Evolutionary conservation across 1,284 basidiomycete species (phyloP).

Genomic region (Ceratobasidium sp.): DNA sequence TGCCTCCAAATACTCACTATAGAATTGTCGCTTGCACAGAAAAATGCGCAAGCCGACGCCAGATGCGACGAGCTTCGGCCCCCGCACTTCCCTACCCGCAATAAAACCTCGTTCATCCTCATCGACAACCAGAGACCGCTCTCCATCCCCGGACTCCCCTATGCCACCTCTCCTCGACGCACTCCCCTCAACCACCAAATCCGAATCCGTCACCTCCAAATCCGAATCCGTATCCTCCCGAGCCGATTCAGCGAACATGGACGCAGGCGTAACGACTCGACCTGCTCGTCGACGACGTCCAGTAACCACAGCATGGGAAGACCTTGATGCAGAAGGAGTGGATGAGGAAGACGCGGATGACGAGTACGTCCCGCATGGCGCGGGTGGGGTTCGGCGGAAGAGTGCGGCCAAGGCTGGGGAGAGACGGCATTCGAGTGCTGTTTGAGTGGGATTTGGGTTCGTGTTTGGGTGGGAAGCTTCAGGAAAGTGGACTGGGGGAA

Average conservation of each 20-base stretch:
- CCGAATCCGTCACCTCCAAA: constrained; percentile 1
- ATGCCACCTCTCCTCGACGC: constrained; percentile 17
- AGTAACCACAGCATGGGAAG: constrained; percentile 5
- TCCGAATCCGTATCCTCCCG: neutral
- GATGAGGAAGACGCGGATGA: constrained; percentile 37
- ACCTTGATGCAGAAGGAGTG: neutral
- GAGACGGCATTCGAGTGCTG: constrained; percentile 33
- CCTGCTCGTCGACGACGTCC: constrained; percentile 32
- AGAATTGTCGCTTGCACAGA: constrained; percentile 58
- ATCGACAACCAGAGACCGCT: constrained; percentile 19
- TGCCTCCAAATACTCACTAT: constrained; percentile 46
- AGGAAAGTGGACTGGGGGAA: neutral
- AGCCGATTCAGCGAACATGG: constrained; percentile 1
- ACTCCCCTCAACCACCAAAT: neutral
- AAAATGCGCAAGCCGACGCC: constrained; percentile 87
- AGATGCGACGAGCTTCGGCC: constrained; percentile 27
- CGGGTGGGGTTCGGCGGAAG: constrained; percentile 22
- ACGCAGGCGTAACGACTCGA: constrained; percentile 24
- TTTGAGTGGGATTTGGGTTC: constrained; percentile 8
- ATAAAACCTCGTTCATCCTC: constrained; percentile 50
- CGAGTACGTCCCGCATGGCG: constrained; percentile 26
- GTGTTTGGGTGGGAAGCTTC: too few relatives aligned
- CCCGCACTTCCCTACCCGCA: constrained; percentile 63
- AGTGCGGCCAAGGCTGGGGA: constrained; percentile 25
- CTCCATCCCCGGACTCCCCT: constrained; percentile 31